Percentiles rank a stretch among this genome's conserved stretches.
Evolutionary conservation across 2,329 filamentous ascomycete genomes (phyloP).

Genomic region (Trichocomaceae sp.): DNA sequence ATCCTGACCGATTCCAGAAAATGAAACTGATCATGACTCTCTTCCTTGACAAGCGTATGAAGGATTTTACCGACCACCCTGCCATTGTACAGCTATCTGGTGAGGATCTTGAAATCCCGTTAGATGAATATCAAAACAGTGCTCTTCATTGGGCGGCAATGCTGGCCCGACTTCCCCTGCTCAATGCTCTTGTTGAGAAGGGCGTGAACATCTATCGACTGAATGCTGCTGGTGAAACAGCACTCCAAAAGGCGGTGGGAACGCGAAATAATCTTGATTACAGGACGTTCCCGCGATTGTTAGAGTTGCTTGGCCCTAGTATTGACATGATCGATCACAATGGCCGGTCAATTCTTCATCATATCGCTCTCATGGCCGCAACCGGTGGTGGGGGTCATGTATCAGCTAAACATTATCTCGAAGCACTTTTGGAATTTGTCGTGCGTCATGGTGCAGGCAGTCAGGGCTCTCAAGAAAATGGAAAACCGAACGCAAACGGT

Average conservation of each 20-base stretch:
- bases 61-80: slow-evolving; percentile 67
- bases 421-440: slow-evolving; percentile 88
- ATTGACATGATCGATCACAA: slow-evolving; percentile 87
- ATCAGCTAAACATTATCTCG: slow-evolving; percentile 83
- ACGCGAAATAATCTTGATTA: slow-evolving; percentile 94
- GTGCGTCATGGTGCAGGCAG: slow-evolving; percentile 62
- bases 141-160: slow-evolving; percentile 96
- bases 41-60: slow-evolving; percentile 66
- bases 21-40: slow-evolving; percentile 74
- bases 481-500: slow-evolving; percentile 33
- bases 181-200: slow-evolving; percentile 72
- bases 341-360: slow-evolving; percentile 86
- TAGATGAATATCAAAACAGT: slow-evolving; percentile 78
- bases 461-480: not conserved
- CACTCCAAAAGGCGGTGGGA: slow-evolving; percentile 82
- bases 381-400: slow-evolving; percentile 89
- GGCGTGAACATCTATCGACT: slow-evolving; percentile 84
- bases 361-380: slow-evolving; percentile 91
- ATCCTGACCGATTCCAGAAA: slow-evolving; percentile 67
- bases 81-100: slow-evolving; percentile 69
- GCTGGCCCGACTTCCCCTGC: slow-evolving; percentile 72
- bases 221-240: slow-evolving; percentile 84
- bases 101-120: slow-evolving; percentile 81
- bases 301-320: slow-evolving; percentile 81
- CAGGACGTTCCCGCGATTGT: slow-evolving; percentile 78